Evolutionary conservation across 345 rosid genomes (phyloP).

Genomic region (Turnera subulata): DNA sequence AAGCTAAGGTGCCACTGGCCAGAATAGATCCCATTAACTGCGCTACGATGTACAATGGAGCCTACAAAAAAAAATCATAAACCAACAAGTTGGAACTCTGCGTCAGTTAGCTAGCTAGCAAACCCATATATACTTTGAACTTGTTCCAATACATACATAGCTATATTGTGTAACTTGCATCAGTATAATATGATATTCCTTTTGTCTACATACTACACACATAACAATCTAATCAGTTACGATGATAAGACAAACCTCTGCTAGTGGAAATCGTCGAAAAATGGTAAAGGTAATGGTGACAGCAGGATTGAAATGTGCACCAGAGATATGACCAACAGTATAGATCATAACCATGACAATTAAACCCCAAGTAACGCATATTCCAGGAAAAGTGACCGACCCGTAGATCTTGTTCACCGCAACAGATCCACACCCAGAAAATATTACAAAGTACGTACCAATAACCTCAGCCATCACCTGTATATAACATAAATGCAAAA

Average conservation of each 20-base stretch:
- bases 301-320: constrained; percentile 35
- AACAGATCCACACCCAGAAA: constrained; percentile 22
- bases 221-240: neutral
- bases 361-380: constrained; percentile 22
- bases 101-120: too few species aligned
- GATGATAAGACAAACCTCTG: constrained; percentile 4
- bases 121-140: too few species aligned
- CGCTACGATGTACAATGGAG: constrained; percentile 15
- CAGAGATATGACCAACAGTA: constrained; percentile 23
- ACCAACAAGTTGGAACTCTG: neutral
- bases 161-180: too few species aligned
- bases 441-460: constrained; percentile 22
- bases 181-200: neutral
- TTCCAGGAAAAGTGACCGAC: constrained; percentile 21
- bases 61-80: constrained; percentile 10
- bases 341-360: constrained; percentile 27
- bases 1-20: constrained; percentile 16
- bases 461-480: constrained; percentile 23
- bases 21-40: constrained; percentile 19
- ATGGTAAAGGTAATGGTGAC: constrained; percentile 20
- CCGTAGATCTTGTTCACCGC: constrained; percentile 19
- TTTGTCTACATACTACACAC: neutral
- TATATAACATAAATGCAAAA: too few species aligned
- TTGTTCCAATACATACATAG: too few species aligned
- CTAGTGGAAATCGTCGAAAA: constrained; percentile 17